These are phyloP conservation scores for Daucus carota DNA, from an alignment of 129 eudicot species.

Conservation along the genomic window DNA sequence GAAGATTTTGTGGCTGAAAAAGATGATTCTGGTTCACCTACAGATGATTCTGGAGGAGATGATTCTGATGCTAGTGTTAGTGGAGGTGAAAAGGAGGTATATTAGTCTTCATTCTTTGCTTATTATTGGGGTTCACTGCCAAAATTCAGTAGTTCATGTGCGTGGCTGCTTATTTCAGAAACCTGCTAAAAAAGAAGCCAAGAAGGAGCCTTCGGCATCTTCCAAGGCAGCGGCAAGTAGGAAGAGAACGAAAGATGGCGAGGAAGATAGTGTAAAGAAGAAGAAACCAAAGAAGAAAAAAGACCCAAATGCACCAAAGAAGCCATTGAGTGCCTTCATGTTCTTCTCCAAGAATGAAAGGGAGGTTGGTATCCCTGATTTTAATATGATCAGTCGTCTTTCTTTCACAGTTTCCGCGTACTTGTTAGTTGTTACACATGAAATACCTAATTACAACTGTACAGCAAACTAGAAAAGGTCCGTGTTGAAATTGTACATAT, in stretches of 20 bases:
- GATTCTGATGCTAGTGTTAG: constrained; percentile 77
- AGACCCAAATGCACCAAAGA: constrained; percentile 96
- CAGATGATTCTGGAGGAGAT: constrained; percentile 87
- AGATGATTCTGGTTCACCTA: constrained; percentile 86
- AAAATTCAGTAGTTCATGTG: constrained; percentile 2
- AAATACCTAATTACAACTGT: neutral
- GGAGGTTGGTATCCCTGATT: constrained; percentile 43
- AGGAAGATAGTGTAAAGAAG: constrained; percentile 65
- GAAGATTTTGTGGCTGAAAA: constrained; percentile 81
- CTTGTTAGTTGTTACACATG: neutral
- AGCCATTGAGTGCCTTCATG: constrained; percentile 75
- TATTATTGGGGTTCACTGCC: neutral
- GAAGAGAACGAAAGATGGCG: constrained; percentile 61
- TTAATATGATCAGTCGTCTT: neutral
- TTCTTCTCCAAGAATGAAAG: constrained; percentile 77
- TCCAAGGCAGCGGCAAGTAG: constrained; percentile 49
- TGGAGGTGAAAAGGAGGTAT: constrained; percentile 70
- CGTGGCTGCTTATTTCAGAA: constrained; percentile 32
- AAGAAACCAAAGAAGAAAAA: constrained; percentile 80
- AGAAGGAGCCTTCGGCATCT: constrained; percentile 45
- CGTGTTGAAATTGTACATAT: neutral
- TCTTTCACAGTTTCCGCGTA: neutral
- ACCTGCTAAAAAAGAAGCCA: constrained; percentile 59
- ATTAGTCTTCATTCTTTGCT: neutral
- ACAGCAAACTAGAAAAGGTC: neutral